These are phyloP conservation scores for Pythium periplocum DNA, from an alignment of 352 stramenopile genomes.

Conservation along the genomic window DNA sequence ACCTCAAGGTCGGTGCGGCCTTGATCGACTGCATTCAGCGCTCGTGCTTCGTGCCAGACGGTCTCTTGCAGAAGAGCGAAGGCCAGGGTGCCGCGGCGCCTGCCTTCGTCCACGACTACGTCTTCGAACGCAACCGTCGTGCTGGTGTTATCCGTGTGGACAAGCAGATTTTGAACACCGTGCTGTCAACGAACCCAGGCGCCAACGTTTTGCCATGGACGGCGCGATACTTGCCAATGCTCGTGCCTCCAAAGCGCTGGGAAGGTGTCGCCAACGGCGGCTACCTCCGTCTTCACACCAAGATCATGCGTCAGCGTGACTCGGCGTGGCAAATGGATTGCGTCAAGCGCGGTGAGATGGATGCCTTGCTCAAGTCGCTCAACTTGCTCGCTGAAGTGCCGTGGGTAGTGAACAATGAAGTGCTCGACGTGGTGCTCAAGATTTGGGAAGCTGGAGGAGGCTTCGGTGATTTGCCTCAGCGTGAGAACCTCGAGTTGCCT, in stretches of 20 bases:
- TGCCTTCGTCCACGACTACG: slow-evolving; percentile 72
- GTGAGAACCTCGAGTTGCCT: slow-evolving; percentile 53
- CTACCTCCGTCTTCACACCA: slow-evolving; percentile 90
- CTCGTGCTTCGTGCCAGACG: slow-evolving; percentile 64
- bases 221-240: slow-evolving; percentile 93
- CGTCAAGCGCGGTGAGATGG: slow-evolving; percentile 82
- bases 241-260: slow-evolving; percentile 94
- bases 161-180: slow-evolving; percentile 42
- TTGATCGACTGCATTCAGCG: slow-evolving; percentile 77
- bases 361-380: slow-evolving; percentile 84
- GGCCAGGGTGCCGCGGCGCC: slow-evolving; percentile 28
- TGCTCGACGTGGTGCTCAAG: slow-evolving; percentile 89
- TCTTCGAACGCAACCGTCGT: slow-evolving; percentile 78
- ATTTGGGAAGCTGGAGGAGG: slow-evolving; percentile 89
- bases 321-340: slow-evolving; percentile 85
- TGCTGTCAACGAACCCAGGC: slow-evolving; percentile 44
- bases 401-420: slow-evolving; percentile 94
- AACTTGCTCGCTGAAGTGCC: slow-evolving; percentile 91
- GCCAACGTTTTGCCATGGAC: slow-evolving; percentile 73
- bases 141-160: slow-evolving; percentile 76
- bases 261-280: slow-evolving; percentile 84
- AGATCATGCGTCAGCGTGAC: slow-evolving; percentile 90
- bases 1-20: slow-evolving; percentile 87
- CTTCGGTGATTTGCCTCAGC: slow-evolving; percentile 92
- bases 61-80: slow-evolving; percentile 23